Percentiles rank a stretch among this genome's conserved stretches.
These are phyloP conservation scores for Achlya hypogyna DNA, from an alignment of 352 stramenopile species.

Conservation along the genomic window DNA sequence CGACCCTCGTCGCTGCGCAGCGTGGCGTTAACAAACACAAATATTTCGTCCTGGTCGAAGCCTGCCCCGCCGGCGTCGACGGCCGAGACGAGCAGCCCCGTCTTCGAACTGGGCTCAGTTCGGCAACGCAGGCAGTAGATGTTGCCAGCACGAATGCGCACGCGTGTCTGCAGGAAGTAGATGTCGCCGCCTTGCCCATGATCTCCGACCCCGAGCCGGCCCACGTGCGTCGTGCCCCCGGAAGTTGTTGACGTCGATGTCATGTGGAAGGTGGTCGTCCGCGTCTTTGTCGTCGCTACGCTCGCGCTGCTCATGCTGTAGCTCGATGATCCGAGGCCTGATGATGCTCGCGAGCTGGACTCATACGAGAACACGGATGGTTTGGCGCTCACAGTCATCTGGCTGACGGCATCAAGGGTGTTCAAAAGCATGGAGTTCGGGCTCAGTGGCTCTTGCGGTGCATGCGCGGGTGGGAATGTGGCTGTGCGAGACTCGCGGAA, in stretches of 20 bases:
- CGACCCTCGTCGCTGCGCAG: conserved; percentile 55
- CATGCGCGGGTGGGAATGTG: not conserved
- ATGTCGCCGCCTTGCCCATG: conserved; percentile 18
- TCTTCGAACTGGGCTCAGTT: not conserved
- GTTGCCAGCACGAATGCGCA: conserved; percentile 17
- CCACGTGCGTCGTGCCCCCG: not conserved
- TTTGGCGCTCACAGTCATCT: conserved; percentile 9
- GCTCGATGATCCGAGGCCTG: not conserved
- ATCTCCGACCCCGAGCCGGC: conserved; percentile 6
- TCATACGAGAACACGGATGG: conserved; percentile 9
- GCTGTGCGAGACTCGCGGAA: not conserved
- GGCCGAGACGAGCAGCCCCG: not conserved
- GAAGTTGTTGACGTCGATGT: conserved; percentile 4
- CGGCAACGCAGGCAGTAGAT: conserved; percentile 14
- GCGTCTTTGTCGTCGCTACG: not conserved
- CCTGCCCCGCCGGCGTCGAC: conserved; percentile 7
- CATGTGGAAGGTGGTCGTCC: conserved; percentile 13
- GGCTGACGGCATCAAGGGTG: conserved; percentile 19
- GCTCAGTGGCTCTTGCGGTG: conserved; percentile 15
- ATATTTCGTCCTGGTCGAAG: conserved; percentile 63
- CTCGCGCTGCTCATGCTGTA: not conserved
- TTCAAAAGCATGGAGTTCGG: conserved; percentile 14
- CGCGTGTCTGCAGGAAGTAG: conserved; percentile 13
- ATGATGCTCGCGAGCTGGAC: not conserved
- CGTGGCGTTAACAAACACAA: conserved; percentile 65